phyloP scores from a whole-genome alignment of 768 basidiomycete genomes.

The Cantharellus cinnabarinus region DNA sequence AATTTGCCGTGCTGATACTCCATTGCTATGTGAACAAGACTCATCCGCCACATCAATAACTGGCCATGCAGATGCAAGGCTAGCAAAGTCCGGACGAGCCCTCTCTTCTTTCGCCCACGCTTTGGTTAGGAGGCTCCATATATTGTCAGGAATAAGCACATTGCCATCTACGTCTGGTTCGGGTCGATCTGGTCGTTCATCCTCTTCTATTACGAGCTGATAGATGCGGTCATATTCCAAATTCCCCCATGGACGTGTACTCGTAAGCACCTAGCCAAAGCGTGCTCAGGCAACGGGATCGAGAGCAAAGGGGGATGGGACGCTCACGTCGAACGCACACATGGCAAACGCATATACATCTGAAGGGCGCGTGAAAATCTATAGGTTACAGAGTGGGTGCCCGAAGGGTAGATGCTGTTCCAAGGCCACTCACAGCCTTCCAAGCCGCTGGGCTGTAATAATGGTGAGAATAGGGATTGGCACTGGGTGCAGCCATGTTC shows the following conservation, averaged over 20 bases:
- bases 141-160: neutral
- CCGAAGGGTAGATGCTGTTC: neutral
- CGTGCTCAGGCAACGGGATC: neutral
- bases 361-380: neutral
- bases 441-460: conserved; percentile 7
- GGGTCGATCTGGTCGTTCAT: conserved; percentile 5
- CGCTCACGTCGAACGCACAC: neutral
- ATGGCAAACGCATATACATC: neutral
- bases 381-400: neutral
- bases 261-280: neutral
- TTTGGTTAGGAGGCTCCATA: conserved; percentile 1
- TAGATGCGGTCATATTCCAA: conserved; percentile 2
- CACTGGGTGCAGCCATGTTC: neutral
- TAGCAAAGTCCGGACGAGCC: neutral
- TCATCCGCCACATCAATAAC: no score
- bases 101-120: neutral
- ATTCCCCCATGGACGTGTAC: conserved; percentile 1
- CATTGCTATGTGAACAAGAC: no score
- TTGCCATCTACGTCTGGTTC: neutral
- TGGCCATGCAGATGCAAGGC: neutral
- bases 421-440: conserved; percentile 2
- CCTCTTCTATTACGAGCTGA: conserved; percentile 4
- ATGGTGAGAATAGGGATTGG: conserved; percentile 1
- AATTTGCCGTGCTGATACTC: no score
- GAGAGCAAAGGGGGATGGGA: neutral